Percentiles rank a stretch among this genome's conserved stretches.
These are phyloP conservation scores for Verbascum thapsus DNA, from an alignment of 257 asterid genomes.

Conservation along the genomic window DNA sequence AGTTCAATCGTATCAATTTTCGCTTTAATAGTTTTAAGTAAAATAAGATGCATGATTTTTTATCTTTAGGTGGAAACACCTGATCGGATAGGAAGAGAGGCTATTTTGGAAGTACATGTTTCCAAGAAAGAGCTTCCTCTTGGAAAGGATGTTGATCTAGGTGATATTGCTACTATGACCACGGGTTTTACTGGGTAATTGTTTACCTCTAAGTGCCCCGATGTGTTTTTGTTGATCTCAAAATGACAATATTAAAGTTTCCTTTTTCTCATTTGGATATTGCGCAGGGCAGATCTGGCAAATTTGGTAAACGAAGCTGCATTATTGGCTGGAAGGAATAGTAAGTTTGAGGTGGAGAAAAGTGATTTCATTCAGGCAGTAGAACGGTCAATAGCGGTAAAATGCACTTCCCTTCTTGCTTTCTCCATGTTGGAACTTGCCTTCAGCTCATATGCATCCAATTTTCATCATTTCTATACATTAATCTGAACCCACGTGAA, in stretches of 20 bases:
- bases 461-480: no score
- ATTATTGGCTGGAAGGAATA: constrained; percentile 88
- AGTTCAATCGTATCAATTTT: not conserved
- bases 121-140: constrained; percentile 94
- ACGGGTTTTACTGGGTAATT: constrained; percentile 97
- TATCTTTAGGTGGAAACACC: constrained; percentile 92
- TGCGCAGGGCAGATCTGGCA: constrained; percentile 95
- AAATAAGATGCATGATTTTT: constrained; percentile 28
- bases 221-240: constrained; percentile 24
- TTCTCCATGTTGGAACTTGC: not conserved
- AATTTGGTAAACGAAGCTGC: constrained; percentile 99
- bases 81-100: constrained; percentile 94
- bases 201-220: constrained; percentile 24
- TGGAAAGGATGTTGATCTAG: constrained; percentile 71
- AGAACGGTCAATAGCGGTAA: constrained; percentile 96
- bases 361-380: constrained; percentile 90
- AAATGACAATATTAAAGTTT: constrained; percentile 9
- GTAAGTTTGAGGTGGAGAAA: constrained; percentile 77
- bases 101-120: constrained; percentile 88
- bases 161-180: constrained; percentile 91
- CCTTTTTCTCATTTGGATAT: constrained; percentile 32
- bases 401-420: constrained; percentile 17
- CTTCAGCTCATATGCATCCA: no score
- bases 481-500: not conserved
- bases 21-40: constrained; percentile 17